Percentiles rank a stretch among this genome's conserved stretches.
Conservation (phyloP, 768 basidiomycete species). For the Termitomyces sp. region DNA sequence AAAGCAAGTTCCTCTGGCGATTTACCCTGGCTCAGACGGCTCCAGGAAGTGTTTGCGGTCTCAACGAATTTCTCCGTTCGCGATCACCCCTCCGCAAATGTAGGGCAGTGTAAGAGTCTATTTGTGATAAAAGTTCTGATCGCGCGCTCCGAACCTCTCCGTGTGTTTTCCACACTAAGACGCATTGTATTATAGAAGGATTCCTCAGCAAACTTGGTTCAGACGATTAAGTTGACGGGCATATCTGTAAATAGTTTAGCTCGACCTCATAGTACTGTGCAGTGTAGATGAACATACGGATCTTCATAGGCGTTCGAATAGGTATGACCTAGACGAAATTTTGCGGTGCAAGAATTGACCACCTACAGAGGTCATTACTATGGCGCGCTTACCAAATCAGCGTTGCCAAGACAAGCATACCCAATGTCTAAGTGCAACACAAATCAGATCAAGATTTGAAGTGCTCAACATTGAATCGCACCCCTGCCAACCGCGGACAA, state of each 20-base stretch:
- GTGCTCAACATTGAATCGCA: conserved; percentile 21
- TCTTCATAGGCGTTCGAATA: conserved; percentile 59
- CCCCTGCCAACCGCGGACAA: conserved; percentile 67
- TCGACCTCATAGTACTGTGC: not conserved
- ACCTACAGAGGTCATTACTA: conserved; percentile 32
- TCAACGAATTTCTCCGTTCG: conserved; percentile 38
- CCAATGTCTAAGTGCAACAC: conserved; percentile 50
- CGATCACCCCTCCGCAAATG: conserved; percentile 65
- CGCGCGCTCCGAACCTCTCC: conserved; percentile 47
- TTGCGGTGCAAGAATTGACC: conserved; percentile 58
- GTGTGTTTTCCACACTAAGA: conserved; percentile 40
- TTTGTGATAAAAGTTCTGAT: conserved; percentile 30
- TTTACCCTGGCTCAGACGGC: conserved; percentile 22
- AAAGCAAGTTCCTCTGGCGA: conserved; percentile 28
- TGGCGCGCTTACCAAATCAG: not conserved
- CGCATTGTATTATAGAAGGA: conserved; percentile 50
- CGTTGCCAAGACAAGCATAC: conserved; percentile 24
- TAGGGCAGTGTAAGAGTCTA: conserved; percentile 41
- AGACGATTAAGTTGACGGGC: conserved; percentile 47
- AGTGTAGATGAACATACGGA: conserved; percentile 39
- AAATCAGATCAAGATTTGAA: not conserved
- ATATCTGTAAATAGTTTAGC: conserved; percentile 34
- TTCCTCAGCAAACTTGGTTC: conserved; percentile 34
- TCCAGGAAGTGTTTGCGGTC: conserved; percentile 37
- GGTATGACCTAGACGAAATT: conserved; percentile 53